Base-by-base conservation (phyloP, 2,329 filamentous ascomycete species). In the Sordariomycetes sp. region DNA sequence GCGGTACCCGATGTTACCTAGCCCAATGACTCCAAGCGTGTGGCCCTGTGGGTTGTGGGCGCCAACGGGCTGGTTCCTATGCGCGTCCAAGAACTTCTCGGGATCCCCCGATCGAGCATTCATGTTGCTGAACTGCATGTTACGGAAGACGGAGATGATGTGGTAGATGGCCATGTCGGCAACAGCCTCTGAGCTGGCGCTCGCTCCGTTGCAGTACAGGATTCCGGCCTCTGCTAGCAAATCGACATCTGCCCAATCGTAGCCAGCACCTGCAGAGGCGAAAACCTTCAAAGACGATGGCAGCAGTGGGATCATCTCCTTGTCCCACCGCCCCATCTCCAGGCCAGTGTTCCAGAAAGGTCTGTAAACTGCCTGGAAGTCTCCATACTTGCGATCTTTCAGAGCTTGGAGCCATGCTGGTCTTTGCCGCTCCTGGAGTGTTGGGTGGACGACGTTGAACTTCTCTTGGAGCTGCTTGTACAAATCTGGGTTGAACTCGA, bases 331-430 rank as follows among this genome's bases (percentile, higher is more conserved):
- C 1, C 72, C 74, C 73, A 80, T 79, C 44, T 80, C 76, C 4
- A 72, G 72, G 2, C 76, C 76, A 0, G 74, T 77, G 37, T 72
- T 70, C 72, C 74, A 80, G 49, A 76, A 78, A 0, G 75, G 75
- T 3, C 74, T 59, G 42, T 75, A 73, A 30, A 65, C 53, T 3
- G 58, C 62, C 10, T 46, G 40, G 34, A 66, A 65, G 39, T 61
- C 46, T 2, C 62, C 61, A 59, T 58, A 64, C 53, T 54, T 55
- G 17, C 46, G 49, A 8, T 57, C 49, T 16, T 47, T 48, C 11
- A 65, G 44, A 2, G 52, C 55, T 26, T 56, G 46, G 7, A 64
- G 47, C 32, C 62, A 65, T 5, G 51, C 46, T 12, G 41, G 46
- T 7, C 61, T 43, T 32, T 63, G 51, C 8, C 61, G 49, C 34